Base-by-base conservation (phyloP, 345 rosid species). In the Hibiscus tridactylites region DNA sequence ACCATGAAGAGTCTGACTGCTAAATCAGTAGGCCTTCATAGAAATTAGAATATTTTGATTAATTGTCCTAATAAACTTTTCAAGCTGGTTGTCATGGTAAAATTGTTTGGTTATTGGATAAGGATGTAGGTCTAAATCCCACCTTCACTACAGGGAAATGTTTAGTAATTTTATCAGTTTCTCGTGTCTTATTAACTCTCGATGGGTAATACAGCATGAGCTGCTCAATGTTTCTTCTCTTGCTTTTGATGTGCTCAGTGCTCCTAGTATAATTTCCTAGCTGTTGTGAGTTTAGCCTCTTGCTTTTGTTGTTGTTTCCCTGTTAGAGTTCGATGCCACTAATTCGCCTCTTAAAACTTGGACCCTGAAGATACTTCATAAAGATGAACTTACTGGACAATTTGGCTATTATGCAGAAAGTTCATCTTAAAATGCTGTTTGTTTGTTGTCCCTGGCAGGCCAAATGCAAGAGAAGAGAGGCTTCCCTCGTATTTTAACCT, bases 201-300 rank as follows among this genome's bases (percentile, higher is more conserved):
- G 16, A 9, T 11, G 13, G 54, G 15, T 11, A 17, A 42, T 24
- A 19, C 2, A 4, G 10, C 11, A 1, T 44, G 17, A 65, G n/a
- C 54, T 65, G 35, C 35, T 26, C 3, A 3, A 35, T 3, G 15
- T 63, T 37, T 63, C 44, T 39, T 8, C 9, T 39, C 44, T 39
- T 39, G n/a, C 69, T 42, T 65, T 65, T 44, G 33, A 65, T 65
- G 53, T 44, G 33, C 21, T 39, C 3, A 42, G 53, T 44, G 33
- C 21, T 39, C 3, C 69, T 12, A 31, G 8, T 39, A 39, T 39
- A 39, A 39, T 39, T 6, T 39, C 91, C 88, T 39, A n/a, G 68
- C 16, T 63, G 35, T 13, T 16, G 26, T 35, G 65, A 61, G 13
- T 29, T 1, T 60, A 60, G 49, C 9, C 28, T 63, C 15, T 7